These are phyloP conservation scores for Xylaria scruposa DNA, from an alignment of 495 filamentous ascomycete genomes.

Conservation along the genomic window DNA sequence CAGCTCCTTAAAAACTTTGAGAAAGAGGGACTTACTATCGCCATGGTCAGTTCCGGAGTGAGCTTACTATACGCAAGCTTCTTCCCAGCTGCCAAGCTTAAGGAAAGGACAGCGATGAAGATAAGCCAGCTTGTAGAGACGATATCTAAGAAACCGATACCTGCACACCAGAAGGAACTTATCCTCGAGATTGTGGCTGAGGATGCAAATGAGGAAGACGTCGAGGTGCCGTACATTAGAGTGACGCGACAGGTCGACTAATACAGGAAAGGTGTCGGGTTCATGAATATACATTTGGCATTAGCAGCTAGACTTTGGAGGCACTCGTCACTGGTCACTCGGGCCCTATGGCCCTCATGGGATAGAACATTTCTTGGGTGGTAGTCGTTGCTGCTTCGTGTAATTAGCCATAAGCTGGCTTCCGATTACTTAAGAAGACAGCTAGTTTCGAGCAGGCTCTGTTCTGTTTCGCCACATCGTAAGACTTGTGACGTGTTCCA, in stretches of 20 bases:
- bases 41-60: conserved; percentile 95
- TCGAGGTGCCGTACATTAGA: conserved; percentile 98
- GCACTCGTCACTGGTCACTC: conserved; percentile 2
- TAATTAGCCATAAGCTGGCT: background rate
- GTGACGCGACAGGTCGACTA: conserved; percentile 44
- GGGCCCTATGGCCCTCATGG: background rate
- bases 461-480: background rate
- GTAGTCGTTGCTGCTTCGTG: background rate
- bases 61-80: conserved; percentile 96
- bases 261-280: background rate
- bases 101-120: conserved; percentile 66
- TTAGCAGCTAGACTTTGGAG: conserved; percentile 14
- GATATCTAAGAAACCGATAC: conserved; percentile 90
- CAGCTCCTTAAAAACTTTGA: conserved; percentile 85
- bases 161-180: conserved; percentile 89
- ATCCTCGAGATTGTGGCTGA: conserved; percentile 97
- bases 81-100: conserved; percentile 85
- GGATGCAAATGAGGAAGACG: conserved; percentile 88
- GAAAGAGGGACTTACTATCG: conserved; percentile 78
- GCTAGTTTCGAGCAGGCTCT: background rate
- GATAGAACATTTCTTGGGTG: conserved; percentile 4
- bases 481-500: background rate
- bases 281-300: conserved; percentile 8
- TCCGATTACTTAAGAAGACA: background rate
- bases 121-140: conserved; percentile 87